Evolutionary conservation across 2,329 filamentous ascomycete genomes (phyloP).

Genomic region (Neofusicoccum umdonicola): DNA sequence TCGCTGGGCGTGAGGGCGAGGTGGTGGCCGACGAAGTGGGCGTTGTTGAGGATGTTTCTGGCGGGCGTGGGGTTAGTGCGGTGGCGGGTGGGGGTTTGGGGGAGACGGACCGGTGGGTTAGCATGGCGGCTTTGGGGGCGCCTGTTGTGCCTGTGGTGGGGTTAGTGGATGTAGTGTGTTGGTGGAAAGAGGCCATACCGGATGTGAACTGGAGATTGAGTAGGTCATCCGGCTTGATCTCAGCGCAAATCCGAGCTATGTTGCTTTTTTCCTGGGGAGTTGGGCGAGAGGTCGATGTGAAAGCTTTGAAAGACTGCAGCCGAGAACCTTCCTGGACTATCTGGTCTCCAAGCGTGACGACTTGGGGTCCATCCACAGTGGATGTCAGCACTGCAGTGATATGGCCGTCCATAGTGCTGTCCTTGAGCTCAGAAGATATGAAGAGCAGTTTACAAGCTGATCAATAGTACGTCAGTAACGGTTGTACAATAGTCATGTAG

Average conservation of each 20-base stretch:
- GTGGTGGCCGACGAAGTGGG: slow-evolving; percentile 74
- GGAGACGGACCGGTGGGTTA: slow-evolving; percentile 23
- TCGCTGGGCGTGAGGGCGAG: slow-evolving; percentile 78
- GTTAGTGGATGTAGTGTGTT: neutral
- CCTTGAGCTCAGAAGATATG: neutral
- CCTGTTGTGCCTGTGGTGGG: neutral
- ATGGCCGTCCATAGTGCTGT: neutral
- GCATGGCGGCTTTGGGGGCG: slow-evolving; percentile 85
- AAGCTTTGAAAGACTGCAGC: neutral
- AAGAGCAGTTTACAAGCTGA: neutral
- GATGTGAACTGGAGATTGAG: slow-evolving; percentile 97
- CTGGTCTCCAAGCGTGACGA: neutral
- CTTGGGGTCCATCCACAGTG: neutral
- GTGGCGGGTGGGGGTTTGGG: neutral
- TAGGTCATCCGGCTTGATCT: slow-evolving; percentile 60
- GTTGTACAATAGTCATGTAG: neutral
- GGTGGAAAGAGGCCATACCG: slow-evolving; percentile 69
- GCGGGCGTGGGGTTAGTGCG: slow-evolving; percentile 59
- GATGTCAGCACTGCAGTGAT: neutral
- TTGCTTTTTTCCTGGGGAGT: neutral
- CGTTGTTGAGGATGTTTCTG: slow-evolving; percentile 85
- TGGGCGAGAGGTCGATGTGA: neutral
- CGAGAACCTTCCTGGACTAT: neutral
- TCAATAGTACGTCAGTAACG: neutral
- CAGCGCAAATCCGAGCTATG: neutral